Base-by-base conservation (phyloP, 129 eudicot species). In the Rutidosis leptorrhynchoides region DNA sequence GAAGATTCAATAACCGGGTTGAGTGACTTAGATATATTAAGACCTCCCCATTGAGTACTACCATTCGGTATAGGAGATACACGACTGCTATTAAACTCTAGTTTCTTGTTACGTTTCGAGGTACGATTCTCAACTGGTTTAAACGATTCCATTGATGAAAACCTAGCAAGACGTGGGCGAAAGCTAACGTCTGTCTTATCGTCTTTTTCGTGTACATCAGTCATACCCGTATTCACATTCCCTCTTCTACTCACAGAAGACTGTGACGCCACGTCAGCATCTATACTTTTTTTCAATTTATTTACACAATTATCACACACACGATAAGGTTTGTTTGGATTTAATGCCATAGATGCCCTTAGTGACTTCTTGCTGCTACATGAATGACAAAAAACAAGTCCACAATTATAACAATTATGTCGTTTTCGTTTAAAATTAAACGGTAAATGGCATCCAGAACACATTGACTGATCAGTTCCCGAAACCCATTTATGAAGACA, bases 401-500 rank as follows among this genome's bases (percentile, higher is more conserved):
- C 96, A 72, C 96, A 92, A 57, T 92, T 92, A 57, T 92, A 92
- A 60, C 98, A 92, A 62, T 93, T 93, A 64, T 93, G 98, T 35
- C 98, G 95, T 63, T 93, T 93, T 77, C 98, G 82, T 82, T 93
- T 93, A 76, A 88, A 93, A 76, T 86, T 93, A 46, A 93, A 93
- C 0, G 98, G 98, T 20, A 85, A 80, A 14, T 86, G 95, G 75
- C 98, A 93, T 30, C 96, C 98, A 55, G 98, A 93, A 70, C 98
- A 93, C 96, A 88, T 88, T 22, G 96, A 88, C 82, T 89, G 96
- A 69, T 93, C 98, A 25, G 81, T 81, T 52, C 98, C 98, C 6
- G 98, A 93, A 37, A 93, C 95, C 98, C 96, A 88, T 78, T 93
- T 93, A 68, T 93, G 98, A 63, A 93, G 92, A 77, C 98, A 93